Percentiles rank a stretch among this genome's conserved stretches.
phyloP scores from a whole-genome alignment of 164 flowering plant species.

The Vitis rupestris region DNA sequence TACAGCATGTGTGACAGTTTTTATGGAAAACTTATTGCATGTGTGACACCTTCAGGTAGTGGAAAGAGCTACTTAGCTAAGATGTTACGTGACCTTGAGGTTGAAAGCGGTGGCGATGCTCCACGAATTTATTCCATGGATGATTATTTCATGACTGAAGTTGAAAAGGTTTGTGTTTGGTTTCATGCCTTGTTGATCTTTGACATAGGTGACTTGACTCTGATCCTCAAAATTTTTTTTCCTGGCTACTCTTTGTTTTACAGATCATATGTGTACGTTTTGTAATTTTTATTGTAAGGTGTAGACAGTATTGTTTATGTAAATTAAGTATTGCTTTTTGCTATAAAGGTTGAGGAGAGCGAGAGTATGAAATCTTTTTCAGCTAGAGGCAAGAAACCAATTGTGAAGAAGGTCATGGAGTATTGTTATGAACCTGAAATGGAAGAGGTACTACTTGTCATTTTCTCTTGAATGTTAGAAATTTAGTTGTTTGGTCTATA shows the following conservation, averaged over 20 bases:
- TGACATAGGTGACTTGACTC: no score
- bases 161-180: slow-evolving; percentile 69
- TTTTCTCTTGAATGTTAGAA: background rate
- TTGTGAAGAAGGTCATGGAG: slow-evolving; percentile 78
- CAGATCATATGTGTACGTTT: background rate
- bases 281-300: background rate
- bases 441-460: slow-evolving; percentile 70
- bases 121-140: slow-evolving; percentile 98
- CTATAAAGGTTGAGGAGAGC: slow-evolving; percentile 63
- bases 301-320: background rate
- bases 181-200: background rate
- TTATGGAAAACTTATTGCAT: background rate
- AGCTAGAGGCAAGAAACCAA: slow-evolving; percentile 59
- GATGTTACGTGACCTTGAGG: slow-evolving; percentile 88
- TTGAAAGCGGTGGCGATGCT: slow-evolving; percentile 85
- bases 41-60: slow-evolving; percentile 53
- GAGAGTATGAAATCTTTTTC: slow-evolving; percentile 60
- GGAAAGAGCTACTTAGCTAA: slow-evolving; percentile 97
- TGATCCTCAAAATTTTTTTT: no score
- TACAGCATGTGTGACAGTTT: background rate
- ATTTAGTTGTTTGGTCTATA: slow-evolving; percentile 2
- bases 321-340: background rate
- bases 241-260: background rate
- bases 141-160: slow-evolving; percentile 98
- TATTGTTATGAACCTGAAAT: slow-evolving; percentile 98